Conservation (phyloP, 2,329 filamentous ascomycete species). For the Tolypocladium ovalisporum region DNA sequence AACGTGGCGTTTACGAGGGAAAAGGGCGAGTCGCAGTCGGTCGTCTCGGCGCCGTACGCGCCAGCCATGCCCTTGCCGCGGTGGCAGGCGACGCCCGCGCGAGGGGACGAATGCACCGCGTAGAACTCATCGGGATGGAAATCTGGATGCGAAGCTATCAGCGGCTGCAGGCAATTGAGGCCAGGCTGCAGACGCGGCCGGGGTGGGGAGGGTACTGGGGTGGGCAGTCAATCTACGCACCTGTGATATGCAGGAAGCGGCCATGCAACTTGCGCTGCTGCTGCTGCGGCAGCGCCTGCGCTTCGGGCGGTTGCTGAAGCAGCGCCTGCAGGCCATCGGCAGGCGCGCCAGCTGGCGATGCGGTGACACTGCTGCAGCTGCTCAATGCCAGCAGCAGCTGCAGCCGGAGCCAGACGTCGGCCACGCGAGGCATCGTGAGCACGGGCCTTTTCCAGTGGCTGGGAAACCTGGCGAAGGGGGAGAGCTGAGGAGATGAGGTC, state of each 20-base stretch:
- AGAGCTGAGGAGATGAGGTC: no score
- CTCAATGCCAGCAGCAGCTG: background rate
- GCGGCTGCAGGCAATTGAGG: background rate
- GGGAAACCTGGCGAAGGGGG: background rate
- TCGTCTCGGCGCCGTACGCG: conserved; percentile 72
- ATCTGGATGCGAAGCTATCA: conserved; percentile 40
- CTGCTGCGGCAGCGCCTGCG: conserved; percentile 9
- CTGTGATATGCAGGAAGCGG: conserved; percentile 80
- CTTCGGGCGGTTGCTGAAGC: background rate
- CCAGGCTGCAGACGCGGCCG: background rate
- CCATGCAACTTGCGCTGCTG: conserved; percentile 47
- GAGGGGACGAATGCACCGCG: conserved; percentile 63
- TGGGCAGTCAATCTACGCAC: conserved; percentile 27
- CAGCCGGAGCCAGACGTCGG: background rate
- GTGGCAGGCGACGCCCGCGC: conserved; percentile 64
- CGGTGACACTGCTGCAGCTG: background rate
- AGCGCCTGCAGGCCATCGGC: conserved; percentile 2
- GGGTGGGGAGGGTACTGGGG: background rate
- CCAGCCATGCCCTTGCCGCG: conserved; percentile 66
- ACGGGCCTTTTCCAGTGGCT: background rate
- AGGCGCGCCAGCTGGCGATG: background rate
- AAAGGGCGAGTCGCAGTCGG: conserved; percentile 78
- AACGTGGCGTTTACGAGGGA: conserved; percentile 81
- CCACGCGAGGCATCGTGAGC: background rate
- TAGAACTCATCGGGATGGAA: conserved; percentile 88